These are phyloP conservation scores for Cordyceps farinosa DNA, from an alignment of 2,329 filamentous ascomycete genomes.

Conservation along the genomic window DNA sequence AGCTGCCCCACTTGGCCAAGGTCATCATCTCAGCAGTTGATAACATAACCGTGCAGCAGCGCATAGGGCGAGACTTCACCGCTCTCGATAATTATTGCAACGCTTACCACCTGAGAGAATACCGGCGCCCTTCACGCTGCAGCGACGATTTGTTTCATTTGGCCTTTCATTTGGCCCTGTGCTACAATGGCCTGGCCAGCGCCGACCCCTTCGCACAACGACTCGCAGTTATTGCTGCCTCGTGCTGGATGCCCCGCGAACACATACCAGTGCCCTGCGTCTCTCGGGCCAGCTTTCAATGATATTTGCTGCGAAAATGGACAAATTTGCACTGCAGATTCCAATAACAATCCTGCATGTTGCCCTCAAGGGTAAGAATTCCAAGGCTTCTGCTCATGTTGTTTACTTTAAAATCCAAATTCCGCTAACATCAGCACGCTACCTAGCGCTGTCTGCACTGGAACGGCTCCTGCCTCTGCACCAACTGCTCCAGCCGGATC, in stretches of 20 bases:
- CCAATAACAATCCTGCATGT: conserved; percentile 48
- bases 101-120: background rate
- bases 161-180: background rate
- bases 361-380: conserved; percentile 47
- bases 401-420: background rate
- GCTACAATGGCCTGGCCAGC: conserved; percentile 1
- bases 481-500: conserved; percentile 35
- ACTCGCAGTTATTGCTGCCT: conserved; percentile 20
- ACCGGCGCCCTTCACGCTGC: background rate
- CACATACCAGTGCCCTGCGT: conserved; percentile 48
- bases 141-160: background rate
- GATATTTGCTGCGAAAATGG: conserved; percentile 51
- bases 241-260: conserved; percentile 43
- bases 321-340: conserved; percentile 49
- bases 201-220: conserved; percentile 23
- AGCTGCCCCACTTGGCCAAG: background rate
- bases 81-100: background rate
- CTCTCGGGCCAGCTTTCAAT: conserved; percentile 43
- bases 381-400: background rate
- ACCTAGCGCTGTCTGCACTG: conserved; percentile 53
- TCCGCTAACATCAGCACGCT: conserved; percentile 19
- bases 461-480: conserved; percentile 45
- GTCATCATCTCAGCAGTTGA: background rate
- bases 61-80: background rate
- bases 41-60: background rate